phyloP scores from a whole-genome alignment of 2,329 filamentous ascomycete genomes.

The Beauveria asiatica region DNA sequence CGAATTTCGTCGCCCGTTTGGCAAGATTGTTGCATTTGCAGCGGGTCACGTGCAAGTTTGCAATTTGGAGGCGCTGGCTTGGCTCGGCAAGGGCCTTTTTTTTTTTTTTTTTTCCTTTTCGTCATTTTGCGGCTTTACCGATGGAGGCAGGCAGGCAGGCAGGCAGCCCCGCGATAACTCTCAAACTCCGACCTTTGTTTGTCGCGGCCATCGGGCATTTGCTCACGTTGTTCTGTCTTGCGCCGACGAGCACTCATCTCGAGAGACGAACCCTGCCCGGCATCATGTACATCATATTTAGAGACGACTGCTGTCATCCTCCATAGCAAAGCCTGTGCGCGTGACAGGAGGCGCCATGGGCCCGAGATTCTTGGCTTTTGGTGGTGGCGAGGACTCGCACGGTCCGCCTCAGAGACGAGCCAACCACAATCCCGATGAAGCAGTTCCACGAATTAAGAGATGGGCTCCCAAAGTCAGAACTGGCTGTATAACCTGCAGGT shows the following conservation, averaged over 20 bases:
- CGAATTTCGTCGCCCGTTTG: no score
- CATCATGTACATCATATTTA: not conserved
- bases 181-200: not conserved
- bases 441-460: constrained; percentile 1
- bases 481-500: constrained; percentile 6
- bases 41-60: not conserved
- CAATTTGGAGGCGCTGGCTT: not conserved
- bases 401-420: constrained; percentile 6
- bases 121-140: not conserved
- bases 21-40: not conserved
- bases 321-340: not conserved
- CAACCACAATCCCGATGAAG: constrained; percentile 2
- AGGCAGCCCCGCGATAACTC: not conserved
- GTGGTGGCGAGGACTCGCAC: not conserved
- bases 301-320: not conserved
- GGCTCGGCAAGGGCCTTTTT: not conserved
- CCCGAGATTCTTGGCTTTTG: not conserved
- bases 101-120: no score
- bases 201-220: not conserved
- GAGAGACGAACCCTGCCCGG: not conserved
- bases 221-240: not conserved
- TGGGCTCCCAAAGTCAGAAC: constrained; percentile 10
- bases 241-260: not conserved
- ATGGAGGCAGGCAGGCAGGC: not conserved
- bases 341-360: not conserved